These are phyloP conservation scores for Rhizophagus prolifer DNA, from an alignment of 192 early-diverging fungal genomes.

Conservation along the genomic window DNA sequence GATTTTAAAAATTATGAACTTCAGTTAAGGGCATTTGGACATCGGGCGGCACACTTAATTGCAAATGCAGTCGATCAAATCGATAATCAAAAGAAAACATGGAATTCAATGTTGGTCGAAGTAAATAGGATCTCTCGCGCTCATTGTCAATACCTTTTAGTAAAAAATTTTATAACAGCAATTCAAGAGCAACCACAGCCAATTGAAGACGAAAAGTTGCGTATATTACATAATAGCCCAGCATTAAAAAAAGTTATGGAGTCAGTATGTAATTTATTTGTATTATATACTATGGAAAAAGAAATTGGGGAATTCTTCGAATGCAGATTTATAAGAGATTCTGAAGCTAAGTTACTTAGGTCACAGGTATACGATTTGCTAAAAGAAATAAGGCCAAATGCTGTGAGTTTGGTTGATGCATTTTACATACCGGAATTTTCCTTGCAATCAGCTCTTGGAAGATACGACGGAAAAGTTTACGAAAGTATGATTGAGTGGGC, in stretches of 20 bases:
- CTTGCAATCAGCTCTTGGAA: slow-evolving; percentile 75
- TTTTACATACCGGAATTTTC: slow-evolving; percentile 75
- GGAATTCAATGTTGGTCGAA: slow-evolving; percentile 77
- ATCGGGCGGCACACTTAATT: slow-evolving; percentile 68
- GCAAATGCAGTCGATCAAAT: slow-evolving; percentile 62
- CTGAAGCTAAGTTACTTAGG: slow-evolving; percentile 54
- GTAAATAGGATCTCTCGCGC: slow-evolving; percentile 72
- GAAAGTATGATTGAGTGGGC: slow-evolving; percentile 49
- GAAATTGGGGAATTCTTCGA: slow-evolving; percentile 65
- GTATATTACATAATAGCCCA: slow-evolving; percentile 35
- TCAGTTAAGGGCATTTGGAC: slow-evolving; percentile 71
- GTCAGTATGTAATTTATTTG: slow-evolving; percentile 51
- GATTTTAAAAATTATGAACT: slow-evolving; percentile 61
- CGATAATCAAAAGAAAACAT: slow-evolving; percentile 59
- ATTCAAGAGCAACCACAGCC: slow-evolving; percentile 49
- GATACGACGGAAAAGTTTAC: slow-evolving; percentile 78
- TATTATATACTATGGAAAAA: slow-evolving; percentile 67
- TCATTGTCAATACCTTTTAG: slow-evolving; percentile 75
- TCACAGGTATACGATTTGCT: slow-evolving; percentile 51
- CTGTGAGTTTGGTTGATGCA: slow-evolving; percentile 77
- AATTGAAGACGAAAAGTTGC: slow-evolving; percentile 32
- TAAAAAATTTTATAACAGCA: slow-evolving; percentile 69
- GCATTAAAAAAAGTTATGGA: slow-evolving; percentile 47
- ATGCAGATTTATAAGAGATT: slow-evolving; percentile 51
- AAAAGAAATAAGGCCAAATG: slow-evolving; percentile 69